Conservation (phyloP, 2,329 filamentous ascomycete genomes). For the Graphilbum fragrans region DNA sequence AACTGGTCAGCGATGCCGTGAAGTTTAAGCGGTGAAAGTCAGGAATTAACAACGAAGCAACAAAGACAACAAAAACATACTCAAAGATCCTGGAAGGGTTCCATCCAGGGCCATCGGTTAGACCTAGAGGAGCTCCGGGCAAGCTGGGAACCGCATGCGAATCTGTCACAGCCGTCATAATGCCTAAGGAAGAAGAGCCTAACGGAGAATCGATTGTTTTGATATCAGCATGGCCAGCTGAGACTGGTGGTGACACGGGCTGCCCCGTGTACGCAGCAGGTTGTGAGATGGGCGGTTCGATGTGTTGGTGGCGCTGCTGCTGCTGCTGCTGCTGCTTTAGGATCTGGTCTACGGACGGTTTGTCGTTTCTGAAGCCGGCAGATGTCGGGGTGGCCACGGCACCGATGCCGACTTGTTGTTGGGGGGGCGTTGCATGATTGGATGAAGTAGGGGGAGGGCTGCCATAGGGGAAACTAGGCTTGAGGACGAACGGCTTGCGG, state of each 20-base stretch:
- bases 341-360: constrained; percentile 35
- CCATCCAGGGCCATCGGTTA: constrained; percentile 59
- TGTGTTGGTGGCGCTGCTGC: constrained; percentile 21
- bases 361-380: constrained; percentile 36
- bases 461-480: constrained; percentile 75
- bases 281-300: constrained; percentile 39
- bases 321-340: constrained; percentile 26
- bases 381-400: constrained; percentile 20
- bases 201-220: constrained; percentile 25
- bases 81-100: constrained; percentile 83
- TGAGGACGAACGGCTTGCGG: constrained; percentile 77
- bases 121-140: constrained; percentile 34
- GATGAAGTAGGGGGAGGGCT: constrained; percentile 49
- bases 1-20: constrained; percentile 9
- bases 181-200: constrained; percentile 58
- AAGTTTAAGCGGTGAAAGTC: constrained; percentile 5
- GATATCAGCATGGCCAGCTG: constrained; percentile 56
- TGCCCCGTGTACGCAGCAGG: constrained; percentile 24
- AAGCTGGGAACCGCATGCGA: constrained; percentile 37
- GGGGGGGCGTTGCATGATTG: constrained; percentile 14
- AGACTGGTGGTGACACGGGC: constrained; percentile 72
- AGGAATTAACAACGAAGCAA: background rate
- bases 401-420: background rate
- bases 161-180: constrained; percentile 51
- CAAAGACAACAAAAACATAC: constrained; percentile 41